Evolutionary conservation across 345 rosid species (phyloP).

Genomic region (Arabidopsis suecica): DNA sequence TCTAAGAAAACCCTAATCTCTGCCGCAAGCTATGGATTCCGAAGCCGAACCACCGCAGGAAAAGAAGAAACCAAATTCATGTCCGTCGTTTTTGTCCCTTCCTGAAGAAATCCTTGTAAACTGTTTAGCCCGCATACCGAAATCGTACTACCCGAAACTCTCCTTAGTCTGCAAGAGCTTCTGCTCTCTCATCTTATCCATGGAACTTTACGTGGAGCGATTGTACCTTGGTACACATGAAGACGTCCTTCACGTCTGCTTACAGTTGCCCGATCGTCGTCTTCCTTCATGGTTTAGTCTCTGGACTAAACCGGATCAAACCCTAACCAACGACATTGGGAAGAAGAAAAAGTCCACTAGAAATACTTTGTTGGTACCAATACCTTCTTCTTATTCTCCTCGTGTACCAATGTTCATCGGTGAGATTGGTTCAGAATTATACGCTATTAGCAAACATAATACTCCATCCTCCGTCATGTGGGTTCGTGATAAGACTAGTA

Average conservation of each 20-base stretch:
- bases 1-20: background rate
- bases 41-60: background rate
- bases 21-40: background rate
- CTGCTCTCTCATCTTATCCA: background rate
- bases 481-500: constrained; percentile 57
- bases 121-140: background rate
- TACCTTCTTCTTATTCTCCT: background rate
- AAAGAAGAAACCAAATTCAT: background rate
- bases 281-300: background rate
- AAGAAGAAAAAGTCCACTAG: background rate
- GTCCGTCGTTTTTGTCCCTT: background rate
- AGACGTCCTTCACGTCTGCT: background rate
- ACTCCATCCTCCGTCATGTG: constrained; percentile 42
- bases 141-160: background rate
- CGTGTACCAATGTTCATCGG: background rate
- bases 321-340: background rate
- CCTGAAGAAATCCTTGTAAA: background rate
- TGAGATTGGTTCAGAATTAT: background rate
- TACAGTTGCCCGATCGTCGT: background rate
- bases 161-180: background rate
- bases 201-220: background rate
- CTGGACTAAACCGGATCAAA: background rate
- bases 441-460: background rate
- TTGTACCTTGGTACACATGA: background rate
- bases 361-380: background rate